Conservation (phyloP, 140 eudicot species). For the Senecio squalidus region DNA sequence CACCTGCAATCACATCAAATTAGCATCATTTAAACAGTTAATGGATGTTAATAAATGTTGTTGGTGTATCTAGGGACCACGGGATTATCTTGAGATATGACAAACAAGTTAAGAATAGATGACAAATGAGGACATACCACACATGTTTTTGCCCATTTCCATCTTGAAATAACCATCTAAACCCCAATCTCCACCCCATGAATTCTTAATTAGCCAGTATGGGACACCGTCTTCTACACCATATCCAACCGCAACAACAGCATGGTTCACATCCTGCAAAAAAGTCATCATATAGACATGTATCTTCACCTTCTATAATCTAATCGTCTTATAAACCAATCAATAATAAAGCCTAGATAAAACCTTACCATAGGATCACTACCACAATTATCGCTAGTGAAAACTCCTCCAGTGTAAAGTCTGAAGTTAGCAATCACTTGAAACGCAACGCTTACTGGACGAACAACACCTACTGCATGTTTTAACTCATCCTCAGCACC, state of each 20-base stretch:
- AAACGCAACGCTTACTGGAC: slow-evolving; percentile 97
- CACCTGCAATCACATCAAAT: slow-evolving; percentile 47
- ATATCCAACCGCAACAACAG: slow-evolving; percentile 98
- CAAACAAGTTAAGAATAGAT: neutral
- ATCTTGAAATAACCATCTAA: slow-evolving; percentile 83
- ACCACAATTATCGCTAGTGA: slow-evolving; percentile 79
- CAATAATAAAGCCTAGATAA: neutral
- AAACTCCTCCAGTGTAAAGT: slow-evolving; percentile 81
- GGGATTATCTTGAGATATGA: slow-evolving; percentile 8
- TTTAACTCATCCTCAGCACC: slow-evolving; percentile 98
- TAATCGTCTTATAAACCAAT: neutral
- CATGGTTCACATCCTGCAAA: slow-evolving; percentile 96
- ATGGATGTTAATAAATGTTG: neutral
- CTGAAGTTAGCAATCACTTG: slow-evolving; percentile 56
- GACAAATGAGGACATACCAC: slow-evolving; percentile 52
- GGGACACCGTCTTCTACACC: slow-evolving; percentile 91
- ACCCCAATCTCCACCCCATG: slow-evolving; percentile 99
- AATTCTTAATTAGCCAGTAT: slow-evolving; percentile 95
- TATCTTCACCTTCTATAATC: neutral
- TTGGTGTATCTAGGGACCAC: too few relatives aligned
- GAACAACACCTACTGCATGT: slow-evolving; percentile 85
- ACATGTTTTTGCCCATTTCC: slow-evolving; percentile 99
- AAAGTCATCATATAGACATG: slow-evolving; percentile 1
- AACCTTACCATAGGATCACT: slow-evolving; percentile 68
- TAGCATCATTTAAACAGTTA: neutral